Evolutionary conservation across 129 eudicot genomes (phyloP), one percentile per base, ranked within the genome.

Genomic region (Escallonia rubra): DNA sequence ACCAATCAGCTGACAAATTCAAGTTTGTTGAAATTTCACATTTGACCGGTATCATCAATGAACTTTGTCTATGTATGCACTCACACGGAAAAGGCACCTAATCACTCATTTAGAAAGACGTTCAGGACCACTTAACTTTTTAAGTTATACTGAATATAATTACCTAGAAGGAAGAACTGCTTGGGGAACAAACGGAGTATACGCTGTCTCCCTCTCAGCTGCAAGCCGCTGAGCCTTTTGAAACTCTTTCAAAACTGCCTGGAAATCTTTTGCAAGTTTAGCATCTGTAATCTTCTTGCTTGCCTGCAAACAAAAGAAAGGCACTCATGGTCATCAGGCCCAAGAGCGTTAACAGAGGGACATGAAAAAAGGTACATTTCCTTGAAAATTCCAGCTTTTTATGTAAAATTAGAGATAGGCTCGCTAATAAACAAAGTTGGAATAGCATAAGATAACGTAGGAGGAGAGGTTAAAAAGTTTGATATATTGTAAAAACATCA

Each of bases 191-290:
- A 86, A 78, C 72, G 97, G 95, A 61, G 86, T 73, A 69, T 90
- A 90, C 51, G 95, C 85, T 55, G 97, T 90, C 82, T 87, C 97
- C 69, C 95, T 87, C 73, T 90, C 97, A 41, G 85, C 97, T 54
- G 97, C 81, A 62, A 90, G 89, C 39, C 92, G 85, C 65, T 90
- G 97, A 10, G 91, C 95, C 84, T 90, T 90, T 83, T 90, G 97
- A 71, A 84, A 90, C 75, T 90, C 97, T 65, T 80, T 84, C 46
- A 90, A 59, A 61, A 87, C 96, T 64, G 90, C 90, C 81, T 91
- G 93, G 72, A 91, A 91, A 67, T 91, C 97, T 77, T 87, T 91
- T 7, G 97, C 97, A 57, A 87, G 90, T 81, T 91, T 91, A 53
- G 97, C 97, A 81, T 91, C 97, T 14, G 93, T 79, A 16, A 91